Evolutionary conservation across 2,329 filamentous ascomycete genomes (phyloP), one percentile per base, ranked within the genome.

Genomic region (Aureobasidium sp.): DNA sequence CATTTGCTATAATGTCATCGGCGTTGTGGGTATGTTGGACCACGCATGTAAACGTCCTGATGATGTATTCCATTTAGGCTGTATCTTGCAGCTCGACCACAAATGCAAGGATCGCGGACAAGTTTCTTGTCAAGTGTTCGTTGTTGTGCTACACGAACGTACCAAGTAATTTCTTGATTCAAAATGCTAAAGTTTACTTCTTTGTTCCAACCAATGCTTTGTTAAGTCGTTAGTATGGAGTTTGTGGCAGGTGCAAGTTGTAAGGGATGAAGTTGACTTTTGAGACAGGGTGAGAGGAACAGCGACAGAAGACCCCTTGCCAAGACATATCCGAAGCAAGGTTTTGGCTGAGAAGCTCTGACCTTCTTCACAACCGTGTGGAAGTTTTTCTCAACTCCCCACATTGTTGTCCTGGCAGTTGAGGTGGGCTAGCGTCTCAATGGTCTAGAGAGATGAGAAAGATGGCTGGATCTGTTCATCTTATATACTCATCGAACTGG

Each of bases 261-360:
- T 32, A 30, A 6, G 30, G 21, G 5, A 30, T 49, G 47, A 49
- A 11, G 47, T 49, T n/a, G 30, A 13, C 11, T 9, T 27, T 8
- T 4, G 9, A 50, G 32, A 25, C 48, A 52, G 34, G 48, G 48
- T 37, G 10, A 6, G n/a, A 16, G 16, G 7, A 7, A 16, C 32
- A 52, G 48, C 32, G 25, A 27, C 15, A 11, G 9, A 34, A 32
- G 27, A 49, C 29, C 29, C 47, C 16, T 47, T 34, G 54, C 54
- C 54, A 58, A 58, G 54, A 47, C 54, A 29, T 47, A 34, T 47
- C 37, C 34, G 15, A 1, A 36, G 42, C n/a, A 58, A 47, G 32
- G 29, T 58, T 58, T 58, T 55, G 54, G 42, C 54, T 58, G 54
- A 45, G 54, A 37, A 58, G 32, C 41, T 47, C 42, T 47, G 54